Conservation (phyloP, 352 stramenopile genomes). For the Phytophthora boehmeriae region DNA sequence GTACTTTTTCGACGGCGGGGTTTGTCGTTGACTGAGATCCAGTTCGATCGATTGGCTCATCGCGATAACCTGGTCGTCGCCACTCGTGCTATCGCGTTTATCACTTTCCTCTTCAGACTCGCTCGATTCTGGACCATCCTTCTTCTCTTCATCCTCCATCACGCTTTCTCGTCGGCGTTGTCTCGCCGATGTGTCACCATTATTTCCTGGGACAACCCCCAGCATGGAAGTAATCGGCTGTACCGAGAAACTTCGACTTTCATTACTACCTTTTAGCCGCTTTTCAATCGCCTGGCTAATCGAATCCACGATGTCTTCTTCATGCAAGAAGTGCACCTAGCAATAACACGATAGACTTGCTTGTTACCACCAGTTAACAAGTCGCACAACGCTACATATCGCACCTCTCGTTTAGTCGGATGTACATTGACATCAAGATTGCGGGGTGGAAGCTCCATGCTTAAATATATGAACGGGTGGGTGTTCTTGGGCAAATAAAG, state of each 20-base stretch:
- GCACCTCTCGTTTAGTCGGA: slow-evolving; percentile 96
- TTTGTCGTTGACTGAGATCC: slow-evolving; percentile 60
- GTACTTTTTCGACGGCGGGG: slow-evolving; percentile 71
- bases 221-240: slow-evolving; percentile 85
- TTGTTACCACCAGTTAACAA: background rate
- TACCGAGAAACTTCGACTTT: slow-evolving; percentile 89
- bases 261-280: slow-evolving; percentile 88
- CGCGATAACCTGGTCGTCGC: slow-evolving; percentile 31
- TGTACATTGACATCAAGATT: slow-evolving; percentile 99
- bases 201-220: slow-evolving; percentile 27
- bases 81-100: slow-evolving; percentile 44
- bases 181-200: slow-evolving; percentile 15
- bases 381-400: background rate
- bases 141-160: slow-evolving; percentile 38
- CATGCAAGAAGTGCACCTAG: slow-evolving; percentile 94
- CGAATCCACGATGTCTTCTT: slow-evolving; percentile 92
- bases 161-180: slow-evolving; percentile 37
- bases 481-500: slow-evolving; percentile 93
- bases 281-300: slow-evolving; percentile 81
- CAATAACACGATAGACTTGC: background rate
- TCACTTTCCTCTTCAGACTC: slow-evolving; percentile 29
- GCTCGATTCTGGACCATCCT: slow-evolving; percentile 21
- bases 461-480: slow-evolving; percentile 98
- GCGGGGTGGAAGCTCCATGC: slow-evolving; percentile 91
- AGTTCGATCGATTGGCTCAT: slow-evolving; percentile 57